These are phyloP conservation scores for Crithidia bombi DNA, from an alignment of 208 protist genomes.

Conservation along the genomic window DNA sequence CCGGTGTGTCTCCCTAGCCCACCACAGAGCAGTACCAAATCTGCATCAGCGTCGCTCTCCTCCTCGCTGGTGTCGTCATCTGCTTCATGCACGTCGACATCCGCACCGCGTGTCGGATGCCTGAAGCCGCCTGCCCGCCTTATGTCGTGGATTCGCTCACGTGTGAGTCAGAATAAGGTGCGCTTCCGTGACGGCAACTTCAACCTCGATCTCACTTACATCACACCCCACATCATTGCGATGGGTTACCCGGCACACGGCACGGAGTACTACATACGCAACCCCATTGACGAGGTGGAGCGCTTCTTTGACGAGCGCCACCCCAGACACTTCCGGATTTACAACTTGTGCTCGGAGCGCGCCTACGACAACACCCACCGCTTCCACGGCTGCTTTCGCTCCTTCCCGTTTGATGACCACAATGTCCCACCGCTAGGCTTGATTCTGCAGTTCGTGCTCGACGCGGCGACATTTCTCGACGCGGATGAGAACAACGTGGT, in stretches of 20 bases:
- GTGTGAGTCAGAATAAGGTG: constrained; percentile 92
- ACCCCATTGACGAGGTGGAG: constrained; percentile 92
- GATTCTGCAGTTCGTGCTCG: constrained; percentile 75
- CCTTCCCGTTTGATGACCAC: constrained; percentile 96
- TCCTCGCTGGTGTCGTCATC: background rate
- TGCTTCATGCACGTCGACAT: background rate
- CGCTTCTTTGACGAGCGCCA: constrained; percentile 93
- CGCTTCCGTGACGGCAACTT: constrained; percentile 89
- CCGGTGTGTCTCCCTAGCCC: background rate
- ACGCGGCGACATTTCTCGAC: constrained; percentile 62
- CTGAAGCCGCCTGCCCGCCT: constrained; percentile 11
- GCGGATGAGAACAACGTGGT: constrained; percentile 77
- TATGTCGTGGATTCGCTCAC: constrained; percentile 52
- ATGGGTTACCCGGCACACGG: constrained; percentile 94
- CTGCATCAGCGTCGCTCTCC: background rate
- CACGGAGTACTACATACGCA: constrained; percentile 93
- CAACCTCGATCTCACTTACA: constrained; percentile 95
- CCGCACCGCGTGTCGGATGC: background rate
- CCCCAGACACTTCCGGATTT: constrained; percentile 87
- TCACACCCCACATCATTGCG: constrained; percentile 89
- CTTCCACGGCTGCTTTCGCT: constrained; percentile 62
- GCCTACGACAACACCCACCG: constrained; percentile 70
- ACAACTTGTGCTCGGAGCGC: constrained; percentile 93
- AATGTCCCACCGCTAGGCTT: constrained; percentile 89
- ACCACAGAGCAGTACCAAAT: background rate